Evolutionary conservation across 2,329 filamentous ascomycete genomes (phyloP), one percentile per base, ranked within the genome.

Genomic region (Diatrype stigma): DNA sequence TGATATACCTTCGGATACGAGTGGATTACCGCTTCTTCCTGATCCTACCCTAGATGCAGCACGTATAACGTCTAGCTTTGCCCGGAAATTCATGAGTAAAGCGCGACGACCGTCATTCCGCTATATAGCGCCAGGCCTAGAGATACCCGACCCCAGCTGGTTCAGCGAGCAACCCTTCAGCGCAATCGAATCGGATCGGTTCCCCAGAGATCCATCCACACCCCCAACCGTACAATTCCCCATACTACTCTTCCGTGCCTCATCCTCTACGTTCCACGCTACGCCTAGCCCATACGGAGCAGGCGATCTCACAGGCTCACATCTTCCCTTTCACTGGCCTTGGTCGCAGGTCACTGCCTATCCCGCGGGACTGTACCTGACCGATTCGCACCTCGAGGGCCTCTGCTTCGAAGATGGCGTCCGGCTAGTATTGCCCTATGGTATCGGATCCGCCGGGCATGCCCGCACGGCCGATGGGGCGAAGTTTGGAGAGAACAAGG

Each of bases 401-500:
- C 23, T 32, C 34, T 26, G 4, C 34, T 47, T 30, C 45, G 45
- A 47, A 19, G 23, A 47, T 16, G 45, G 45, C 45, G 45, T 47
- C 34, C 28, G 19, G 23, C n/a, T 47, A 16, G 45, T 30, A 21
- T 35, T 47, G 26, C 28, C 45, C 5, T 47, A 30, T 14, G 28
- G 45, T 8, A 32, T 32, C 34, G 28, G 45, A 17, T 35, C 16
- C 5, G 21, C 12, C 10, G 45, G 30, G 16, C 32, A 14, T 7
- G n/a, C 45, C 23, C 45, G 45, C 23, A 47, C 45, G 45, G 45
- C 45, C n/a, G 28, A 47, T 19, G 45, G 45, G 10, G 45, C 45
- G 16, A 26, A 32, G 30, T 47, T 47, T 19, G 28, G 28, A 14
- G 45, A 47, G 28, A 47, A 37, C 12, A 35, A 47, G n/a, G 37